Percentiles rank a stretch among this genome's conserved stretches.
Conservation (phyloP, 768 basidiomycete species). For the Cystofilobasidium ferigula region DNA sequence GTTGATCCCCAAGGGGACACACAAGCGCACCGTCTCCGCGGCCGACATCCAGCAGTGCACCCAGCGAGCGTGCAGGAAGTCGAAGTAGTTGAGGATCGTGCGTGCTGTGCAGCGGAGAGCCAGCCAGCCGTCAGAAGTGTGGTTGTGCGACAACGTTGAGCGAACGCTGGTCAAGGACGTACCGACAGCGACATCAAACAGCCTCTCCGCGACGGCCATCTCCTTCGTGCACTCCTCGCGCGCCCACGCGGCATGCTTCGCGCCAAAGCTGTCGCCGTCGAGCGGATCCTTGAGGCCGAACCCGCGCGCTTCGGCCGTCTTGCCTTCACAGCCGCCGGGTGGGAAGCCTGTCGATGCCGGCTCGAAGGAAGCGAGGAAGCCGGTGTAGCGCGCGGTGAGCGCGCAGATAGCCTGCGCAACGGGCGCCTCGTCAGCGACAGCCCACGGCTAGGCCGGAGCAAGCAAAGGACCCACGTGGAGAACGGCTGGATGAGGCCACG, state of each 20-base stretch:
- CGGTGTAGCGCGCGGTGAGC: slow-evolving; percentile 6
- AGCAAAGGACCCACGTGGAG: slow-evolving; percentile 8
- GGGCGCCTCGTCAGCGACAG: not conserved
- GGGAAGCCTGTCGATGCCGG: not conserved
- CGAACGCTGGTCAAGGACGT: too few species aligned
- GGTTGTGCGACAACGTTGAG: too few species aligned
- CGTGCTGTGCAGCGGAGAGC: not conserved
- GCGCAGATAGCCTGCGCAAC: slow-evolving; percentile 15
- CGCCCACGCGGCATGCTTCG: slow-evolving; percentile 11
- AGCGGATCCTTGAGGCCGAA: slow-evolving; percentile 8
- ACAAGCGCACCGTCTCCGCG: not conserved
- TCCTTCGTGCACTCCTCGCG: slow-evolving; percentile 10
- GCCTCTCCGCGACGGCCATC: slow-evolving; percentile 7
- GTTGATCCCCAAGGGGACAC: slow-evolving; percentile 20
- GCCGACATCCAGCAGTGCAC: slow-evolving; percentile 14
- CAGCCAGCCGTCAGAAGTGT: too few species aligned
- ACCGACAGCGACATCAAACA: slow-evolving; percentile 21
- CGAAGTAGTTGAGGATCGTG: slow-evolving; percentile 11
- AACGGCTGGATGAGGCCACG: slow-evolving; percentile 13
- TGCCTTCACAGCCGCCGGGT: not conserved
- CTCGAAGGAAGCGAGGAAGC: not conserved
- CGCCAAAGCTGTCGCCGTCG: slow-evolving; percentile 13
- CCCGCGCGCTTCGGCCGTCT: not conserved
- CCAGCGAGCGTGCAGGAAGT: slow-evolving; percentile 19
- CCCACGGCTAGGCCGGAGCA: not conserved